A percentile compares a stretch with the other conserved stretches of the same genome.
phyloP scores from a whole-genome alignment of 352 stramenopile genomes.

The Pelagophyceae sp. region DNA sequence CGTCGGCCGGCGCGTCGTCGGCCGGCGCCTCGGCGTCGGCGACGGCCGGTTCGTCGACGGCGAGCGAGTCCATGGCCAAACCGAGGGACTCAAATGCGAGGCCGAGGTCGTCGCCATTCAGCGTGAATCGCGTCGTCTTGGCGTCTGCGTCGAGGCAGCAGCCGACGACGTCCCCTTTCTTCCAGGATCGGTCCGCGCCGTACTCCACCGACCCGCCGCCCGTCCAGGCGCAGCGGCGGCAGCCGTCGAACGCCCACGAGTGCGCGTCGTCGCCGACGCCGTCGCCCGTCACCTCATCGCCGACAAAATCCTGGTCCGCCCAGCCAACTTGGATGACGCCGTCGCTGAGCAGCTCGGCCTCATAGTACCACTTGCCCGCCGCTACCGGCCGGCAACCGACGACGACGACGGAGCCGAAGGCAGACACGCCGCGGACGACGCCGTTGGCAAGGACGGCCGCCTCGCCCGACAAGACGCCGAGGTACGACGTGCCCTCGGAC shows the following conservation, averaged over 20 bases:
- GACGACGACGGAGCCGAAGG: slow-evolving; percentile 63
- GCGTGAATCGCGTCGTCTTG: slow-evolving; percentile 72
- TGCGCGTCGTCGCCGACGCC: slow-evolving; percentile 77
- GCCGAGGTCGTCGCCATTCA: slow-evolving; percentile 67
- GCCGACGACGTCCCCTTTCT: slow-evolving; percentile 76
- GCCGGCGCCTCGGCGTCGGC: background rate
- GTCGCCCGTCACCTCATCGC: slow-evolving; percentile 69
- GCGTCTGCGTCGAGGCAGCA: slow-evolving; percentile 72
- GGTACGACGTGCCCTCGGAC: background rate
- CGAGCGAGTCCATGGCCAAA: background rate
- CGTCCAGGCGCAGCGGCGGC: slow-evolving; percentile 78
- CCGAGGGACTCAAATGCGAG: slow-evolving; percentile 30
- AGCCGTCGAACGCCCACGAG: slow-evolving; percentile 84
- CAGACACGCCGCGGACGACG: slow-evolving; percentile 58
- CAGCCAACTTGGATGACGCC: slow-evolving; percentile 86
- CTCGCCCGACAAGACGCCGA: slow-evolving; percentile 35
- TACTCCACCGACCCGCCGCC: slow-evolving; percentile 27
- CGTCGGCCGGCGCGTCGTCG: background rate
- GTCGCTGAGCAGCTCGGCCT: slow-evolving; percentile 78
- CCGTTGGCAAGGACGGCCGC: slow-evolving; percentile 69
- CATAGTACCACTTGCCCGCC: slow-evolving; percentile 72
- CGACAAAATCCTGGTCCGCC: slow-evolving; percentile 73
- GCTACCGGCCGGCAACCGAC: slow-evolving; percentile 60
- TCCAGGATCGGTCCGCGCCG: slow-evolving; percentile 47
- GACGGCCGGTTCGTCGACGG: background rate